Evolutionary conservation across 192 early-diverging fungal species (phyloP).

Genomic region (Irineochytrium annulatum): DNA sequence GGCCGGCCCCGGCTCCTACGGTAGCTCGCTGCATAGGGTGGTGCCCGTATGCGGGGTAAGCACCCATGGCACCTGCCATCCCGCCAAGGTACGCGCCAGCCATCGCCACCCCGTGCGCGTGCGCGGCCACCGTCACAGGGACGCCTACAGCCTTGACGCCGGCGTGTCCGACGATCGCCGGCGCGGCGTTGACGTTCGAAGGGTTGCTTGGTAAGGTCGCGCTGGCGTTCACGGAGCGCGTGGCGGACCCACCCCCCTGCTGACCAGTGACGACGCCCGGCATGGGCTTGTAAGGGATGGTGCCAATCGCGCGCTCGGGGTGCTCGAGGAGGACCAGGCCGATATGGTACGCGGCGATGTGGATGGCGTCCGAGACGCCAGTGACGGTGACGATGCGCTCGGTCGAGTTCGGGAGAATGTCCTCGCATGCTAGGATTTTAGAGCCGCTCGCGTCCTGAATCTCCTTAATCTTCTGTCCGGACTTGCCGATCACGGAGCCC

Average conservation of each 20-base stretch:
- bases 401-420: constrained; percentile 92
- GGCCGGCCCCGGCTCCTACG: constrained; percentile 10
- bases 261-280: constrained; percentile 23
- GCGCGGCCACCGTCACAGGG: no score
- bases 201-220: no score
- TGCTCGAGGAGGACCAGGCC: constrained; percentile 28
- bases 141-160: no score
- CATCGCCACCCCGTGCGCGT: neutral
- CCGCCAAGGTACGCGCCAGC: constrained; percentile 3
- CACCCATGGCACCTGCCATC: neutral
- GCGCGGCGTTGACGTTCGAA: no score
- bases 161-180: no score
- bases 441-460: constrained; percentile 85
- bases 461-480: constrained; percentile 48
- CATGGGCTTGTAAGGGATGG: constrained; percentile 28
- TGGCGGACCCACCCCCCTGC: neutral
- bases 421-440: constrained; percentile 86
- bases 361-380: constrained; percentile 77
- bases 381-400: constrained; percentile 88
- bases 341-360: constrained; percentile 63
- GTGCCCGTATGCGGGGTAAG: constrained; percentile 1
- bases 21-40: neutral
- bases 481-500: constrained; percentile 92
- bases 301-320: constrained; percentile 14
- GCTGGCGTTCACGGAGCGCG: no score